phyloP scores from a whole-genome alignment of 768 basidiomycete genomes.

The Termitomyces sp. region DNA sequence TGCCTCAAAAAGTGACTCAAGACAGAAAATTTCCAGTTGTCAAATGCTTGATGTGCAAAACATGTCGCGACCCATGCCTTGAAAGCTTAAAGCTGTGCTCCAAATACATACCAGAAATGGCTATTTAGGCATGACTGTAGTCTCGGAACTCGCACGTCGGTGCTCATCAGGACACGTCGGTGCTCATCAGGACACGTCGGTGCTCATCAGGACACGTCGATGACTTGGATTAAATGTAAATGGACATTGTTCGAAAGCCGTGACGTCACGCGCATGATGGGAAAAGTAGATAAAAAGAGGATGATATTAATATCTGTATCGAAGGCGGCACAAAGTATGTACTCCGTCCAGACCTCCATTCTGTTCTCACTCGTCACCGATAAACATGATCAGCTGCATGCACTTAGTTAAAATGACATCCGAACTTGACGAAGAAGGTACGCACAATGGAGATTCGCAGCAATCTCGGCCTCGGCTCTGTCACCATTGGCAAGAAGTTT shows the following conservation, averaged over 20 bases:
- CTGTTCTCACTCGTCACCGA: conserved; percentile 40
- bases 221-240: background rate
- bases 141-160: background rate
- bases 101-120: background rate
- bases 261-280: conserved; percentile 13
- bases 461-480: conserved; percentile 94
- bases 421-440: conserved; percentile 12
- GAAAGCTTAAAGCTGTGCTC: background rate
- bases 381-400: conserved; percentile 79
- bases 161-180: background rate
- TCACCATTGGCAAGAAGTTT: conserved; percentile 96
- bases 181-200: background rate
- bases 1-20: conserved; percentile 6
- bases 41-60: background rate
- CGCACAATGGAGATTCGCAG: conserved; percentile 83
- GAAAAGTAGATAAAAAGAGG: background rate
- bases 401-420: conserved; percentile 16
- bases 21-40: conserved; percentile 3
- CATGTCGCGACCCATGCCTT: background rate
- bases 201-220: background rate
- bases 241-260: background rate
- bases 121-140: conserved; percentile 2
- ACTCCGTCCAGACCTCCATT: conserved; percentile 13
- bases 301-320: conserved; percentile 14
- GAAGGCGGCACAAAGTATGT: conserved; percentile 11